Evolutionary conservation across 208 protist genomes (phyloP), one percentile per base, ranked within the genome.

Genomic region (Acanthamoeba polyphaga): DNA sequence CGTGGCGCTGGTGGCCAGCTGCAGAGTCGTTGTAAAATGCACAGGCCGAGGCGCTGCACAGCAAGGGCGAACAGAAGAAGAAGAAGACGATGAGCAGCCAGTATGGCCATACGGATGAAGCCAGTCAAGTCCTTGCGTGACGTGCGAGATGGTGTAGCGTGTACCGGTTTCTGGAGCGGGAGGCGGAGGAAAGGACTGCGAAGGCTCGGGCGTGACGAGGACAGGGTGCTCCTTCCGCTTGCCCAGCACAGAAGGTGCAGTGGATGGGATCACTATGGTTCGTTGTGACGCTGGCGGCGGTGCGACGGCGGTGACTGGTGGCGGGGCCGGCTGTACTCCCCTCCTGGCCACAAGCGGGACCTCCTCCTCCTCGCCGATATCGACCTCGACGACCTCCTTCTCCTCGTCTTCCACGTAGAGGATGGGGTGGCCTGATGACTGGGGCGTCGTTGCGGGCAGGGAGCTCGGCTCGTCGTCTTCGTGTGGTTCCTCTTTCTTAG

Each of bases 221-320:
- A 46, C 49, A 62, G 80, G 80, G 53, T 89, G 64, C 51, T 89
- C 80, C 80, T 89, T 89, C 22, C 80, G 80, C 53, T 89, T 89
- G 80, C 80, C 80, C 24, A 89, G 80, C 27, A 66, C 46, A 19
- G 80, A 89, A 34, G 64, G 72, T 82, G 32, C 24, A 51, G 27
- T 17, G 43, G 34, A 13, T 12, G 24, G 24, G 24, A n/a, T 13
- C 46, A 46, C 38, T 7, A 24, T 34, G 10, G 49, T 43, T 12
- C n/a, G 66, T 43, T 34, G 68, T 22, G 68, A 5, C 4, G 32
- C 3, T 13, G 68, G n/a, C 29, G 64, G 27, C 27, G 10, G 10
- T 34, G 64, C 34, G n/a, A 27, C 8, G 27, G 17, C 12, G 13
- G 68, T 2, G 29, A 6, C 17, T 12, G 24, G 38, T 9, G 12